Evolutionary conservation across 2,329 filamentous ascomycete species (phyloP).

Genomic region (Grosmannia huntii): DNA sequence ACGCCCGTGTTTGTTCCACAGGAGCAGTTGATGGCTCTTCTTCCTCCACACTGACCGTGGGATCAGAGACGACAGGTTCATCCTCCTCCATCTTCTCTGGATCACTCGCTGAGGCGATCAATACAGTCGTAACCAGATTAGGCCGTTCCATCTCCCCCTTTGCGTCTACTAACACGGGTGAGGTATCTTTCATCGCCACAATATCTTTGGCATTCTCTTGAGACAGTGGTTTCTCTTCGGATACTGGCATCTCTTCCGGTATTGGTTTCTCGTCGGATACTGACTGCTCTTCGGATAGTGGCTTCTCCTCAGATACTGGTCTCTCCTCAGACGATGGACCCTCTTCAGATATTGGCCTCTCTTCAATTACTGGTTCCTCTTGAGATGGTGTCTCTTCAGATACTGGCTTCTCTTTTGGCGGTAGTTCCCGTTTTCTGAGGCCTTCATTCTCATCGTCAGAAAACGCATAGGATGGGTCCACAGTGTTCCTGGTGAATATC

Average conservation of each 20-base stretch:
- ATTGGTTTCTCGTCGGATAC: background rate
- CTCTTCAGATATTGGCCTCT: background rate
- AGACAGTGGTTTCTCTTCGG: background rate
- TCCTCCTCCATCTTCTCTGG: background rate
- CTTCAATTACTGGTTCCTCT: background rate
- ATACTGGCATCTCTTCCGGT: background rate
- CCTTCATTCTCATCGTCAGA: slow-evolving; percentile 23
- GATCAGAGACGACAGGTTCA: background rate
- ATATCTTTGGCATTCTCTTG: background rate
- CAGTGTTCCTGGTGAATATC: slow-evolving; percentile 10
- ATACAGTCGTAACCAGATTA: background rate
- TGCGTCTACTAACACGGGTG: background rate
- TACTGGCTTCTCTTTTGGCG: background rate
- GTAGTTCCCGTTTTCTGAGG: slow-evolving; percentile 3
- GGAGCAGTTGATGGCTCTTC: background rate
- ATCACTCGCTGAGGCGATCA: background rate
- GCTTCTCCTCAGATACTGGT: background rate
- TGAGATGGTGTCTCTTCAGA: background rate
- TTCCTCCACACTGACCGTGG: background rate
- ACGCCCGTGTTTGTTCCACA: background rate
- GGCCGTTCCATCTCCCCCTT: background rate
- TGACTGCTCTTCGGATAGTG: background rate
- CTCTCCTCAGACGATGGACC: background rate
- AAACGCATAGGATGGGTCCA: slow-evolving; percentile 18
- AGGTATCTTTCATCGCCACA: background rate